These are phyloP conservation scores for Brasilioporus rufonigricans DNA, from an alignment of 768 basidiomycete genomes.

Conservation along the genomic window DNA sequence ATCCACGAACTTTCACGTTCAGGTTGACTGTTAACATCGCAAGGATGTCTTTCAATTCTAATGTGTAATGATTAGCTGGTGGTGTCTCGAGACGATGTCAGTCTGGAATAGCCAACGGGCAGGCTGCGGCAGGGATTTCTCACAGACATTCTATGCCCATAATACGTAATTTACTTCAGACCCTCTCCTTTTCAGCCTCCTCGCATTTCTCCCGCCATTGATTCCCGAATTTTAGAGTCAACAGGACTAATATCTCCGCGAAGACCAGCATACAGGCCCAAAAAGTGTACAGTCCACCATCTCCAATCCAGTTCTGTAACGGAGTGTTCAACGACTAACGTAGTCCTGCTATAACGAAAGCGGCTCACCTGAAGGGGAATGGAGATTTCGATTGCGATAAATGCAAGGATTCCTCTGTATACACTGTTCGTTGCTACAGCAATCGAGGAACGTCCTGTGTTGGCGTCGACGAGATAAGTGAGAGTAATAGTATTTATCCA, in stretches of 20 bases:
- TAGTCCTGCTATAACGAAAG: neutral
- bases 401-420: constrained; percentile 68
- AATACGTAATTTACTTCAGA: too few relatives aligned
- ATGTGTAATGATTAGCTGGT: neutral
- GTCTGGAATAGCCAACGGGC: neutral
- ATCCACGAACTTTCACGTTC: neutral
- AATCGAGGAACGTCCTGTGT: constrained; percentile 74
- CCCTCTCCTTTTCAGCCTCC: constrained; percentile 34
- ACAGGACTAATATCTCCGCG: constrained; percentile 50
- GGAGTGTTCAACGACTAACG: neutral
- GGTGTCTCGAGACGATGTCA: neutral
- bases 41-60: neutral
- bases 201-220: constrained; percentile 57
- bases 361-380: constrained; percentile 58
- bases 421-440: constrained; percentile 75
- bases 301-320: constrained; percentile 23
- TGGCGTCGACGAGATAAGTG: constrained; percentile 86
- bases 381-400: constrained; percentile 71
- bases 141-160: too few relatives aligned
- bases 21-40: neutral
- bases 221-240: constrained; percentile 58
- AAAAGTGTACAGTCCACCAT: constrained; percentile 30
- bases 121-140: neutral
- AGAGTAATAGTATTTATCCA: constrained; percentile 66
- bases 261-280: constrained; percentile 56